phyloP scores from a whole-genome alignment of 2,329 filamentous ascomycete species.

The Plenodomus lindquistii region DNA sequence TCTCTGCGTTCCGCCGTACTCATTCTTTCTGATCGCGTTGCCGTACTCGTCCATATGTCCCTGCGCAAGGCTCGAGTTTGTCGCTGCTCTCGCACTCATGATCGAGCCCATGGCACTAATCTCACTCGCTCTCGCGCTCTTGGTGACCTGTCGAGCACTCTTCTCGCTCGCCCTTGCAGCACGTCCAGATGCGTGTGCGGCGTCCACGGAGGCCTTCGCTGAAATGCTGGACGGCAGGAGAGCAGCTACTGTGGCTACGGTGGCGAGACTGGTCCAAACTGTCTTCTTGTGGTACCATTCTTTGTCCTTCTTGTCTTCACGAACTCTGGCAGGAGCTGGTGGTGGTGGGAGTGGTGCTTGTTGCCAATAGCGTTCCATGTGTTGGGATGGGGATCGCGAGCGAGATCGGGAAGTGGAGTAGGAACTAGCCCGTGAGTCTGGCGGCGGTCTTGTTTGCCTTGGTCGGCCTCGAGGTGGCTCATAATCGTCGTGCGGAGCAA shows the following conservation, averaged over 20 bases:
- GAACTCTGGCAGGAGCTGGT: background rate
- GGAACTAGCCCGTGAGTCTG: background rate
- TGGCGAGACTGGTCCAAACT: conserved; percentile 1
- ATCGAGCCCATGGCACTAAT: conserved; percentile 1
- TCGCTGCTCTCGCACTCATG: background rate
- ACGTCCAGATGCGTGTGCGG: conserved; percentile 1
- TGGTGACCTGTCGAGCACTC: conserved; percentile 1
- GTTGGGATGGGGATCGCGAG: conserved; percentile 1
- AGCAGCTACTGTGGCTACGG: conserved; percentile 1
- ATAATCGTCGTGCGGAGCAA: background rate
- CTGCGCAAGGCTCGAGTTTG: conserved; percentile 2
- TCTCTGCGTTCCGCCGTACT: background rate
- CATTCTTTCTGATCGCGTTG: conserved; percentile 1
- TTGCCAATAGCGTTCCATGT: background rate
- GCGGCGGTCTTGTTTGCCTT: background rate
- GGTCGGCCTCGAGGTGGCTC: background rate
- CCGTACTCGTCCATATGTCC: conserved; percentile 7
- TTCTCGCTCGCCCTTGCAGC: conserved; percentile 3
- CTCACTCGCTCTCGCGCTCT: conserved; percentile 2
- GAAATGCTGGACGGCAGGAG: conserved; percentile 1
- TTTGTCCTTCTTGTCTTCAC: conserved; percentile 1
- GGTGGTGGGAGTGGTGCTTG: background rate
- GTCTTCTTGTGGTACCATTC: conserved; percentile 8
- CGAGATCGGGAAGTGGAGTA: conserved; percentile 1
- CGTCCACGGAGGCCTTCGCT: conserved; percentile 1